Evolutionary conservation across 1,284 basidiomycete genomes (phyloP), one percentile per base, ranked within the genome.

Genomic region (Cerioporus squamosus): DNA sequence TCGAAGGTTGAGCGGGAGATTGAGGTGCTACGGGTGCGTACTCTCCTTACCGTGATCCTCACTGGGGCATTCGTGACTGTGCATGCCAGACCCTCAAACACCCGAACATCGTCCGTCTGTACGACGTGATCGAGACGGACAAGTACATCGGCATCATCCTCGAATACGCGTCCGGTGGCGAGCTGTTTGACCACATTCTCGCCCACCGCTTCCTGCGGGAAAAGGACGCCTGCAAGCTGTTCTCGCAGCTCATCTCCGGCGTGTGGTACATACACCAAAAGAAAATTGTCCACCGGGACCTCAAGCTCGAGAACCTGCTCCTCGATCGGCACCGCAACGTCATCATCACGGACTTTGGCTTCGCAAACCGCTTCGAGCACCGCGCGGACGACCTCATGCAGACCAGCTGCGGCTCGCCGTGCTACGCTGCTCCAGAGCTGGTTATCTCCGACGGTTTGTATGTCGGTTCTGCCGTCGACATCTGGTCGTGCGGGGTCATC

Each of bases 111-210:
- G 97, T 99, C 29, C 90, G 95, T 31, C 82, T 99, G 54, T 97
- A 97, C 84, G 97, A 99, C 74, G 96, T 98, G 40, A 98, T 99
- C 68, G 96, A 99, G 77, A 98, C 97, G 2, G 97, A 98, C 80
- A 98, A 98, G 76, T 99, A 98, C 79, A 98, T 99, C 68, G 97
- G 97, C 42, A 99, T 99, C 73, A 97, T 99, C 64, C 86, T 99
- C 65, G 97, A 99, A 75, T 99, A 97, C 72, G 97, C 97, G 40
- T 96, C 94, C 1, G 96, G 97, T 52, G 97, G 97, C 54, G 97
- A 99, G 76, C 87, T 99, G 18, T 99, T 99, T 74, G 97, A 99
- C 77, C 95, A 98, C 77, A 99, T 99, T 73, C 86, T 99, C 48
- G 97, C 97, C 23, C 97, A 98, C 76, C 92, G 96, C 48, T 98